phyloP scores from a whole-genome alignment of 2,329 filamentous ascomycete species.

The Xylaria sp. region DNA sequence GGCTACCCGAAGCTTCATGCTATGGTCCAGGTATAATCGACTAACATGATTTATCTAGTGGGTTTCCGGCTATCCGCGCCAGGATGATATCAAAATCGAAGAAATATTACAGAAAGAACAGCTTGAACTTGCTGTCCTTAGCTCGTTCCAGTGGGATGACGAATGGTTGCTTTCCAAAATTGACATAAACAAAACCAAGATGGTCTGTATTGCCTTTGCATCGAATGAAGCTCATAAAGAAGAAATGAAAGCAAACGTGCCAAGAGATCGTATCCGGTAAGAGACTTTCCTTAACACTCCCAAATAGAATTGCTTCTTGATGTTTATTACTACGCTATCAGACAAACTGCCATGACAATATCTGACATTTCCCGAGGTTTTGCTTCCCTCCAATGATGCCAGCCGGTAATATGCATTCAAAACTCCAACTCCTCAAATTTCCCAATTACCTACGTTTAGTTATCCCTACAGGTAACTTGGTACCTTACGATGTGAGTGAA shows the following conservation, averaged over 20 bases:
- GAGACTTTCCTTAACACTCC: not conserved
- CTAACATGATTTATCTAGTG: slow-evolving; percentile 55
- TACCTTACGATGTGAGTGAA: slow-evolving; percentile 71
- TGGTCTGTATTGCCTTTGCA: slow-evolving; percentile 70
- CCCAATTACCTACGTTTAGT: slow-evolving; percentile 78
- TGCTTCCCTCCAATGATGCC: slow-evolving; percentile 87
- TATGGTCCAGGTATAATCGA: not conserved
- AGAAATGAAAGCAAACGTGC: slow-evolving; percentile 61
- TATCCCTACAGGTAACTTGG: slow-evolving; percentile 87
- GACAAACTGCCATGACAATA: not conserved
- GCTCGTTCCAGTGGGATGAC: slow-evolving; percentile 87
- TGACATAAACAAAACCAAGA: slow-evolving; percentile 67
- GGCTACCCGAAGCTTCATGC: not conserved
- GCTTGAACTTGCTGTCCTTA: slow-evolving; percentile 81
- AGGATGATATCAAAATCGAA: slow-evolving; percentile 85
- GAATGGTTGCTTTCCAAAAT: slow-evolving; percentile 82
- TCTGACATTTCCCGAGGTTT: slow-evolving; percentile 54
- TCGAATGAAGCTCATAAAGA: slow-evolving; percentile 62
- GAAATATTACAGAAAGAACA: slow-evolving; percentile 75
- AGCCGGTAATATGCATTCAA: slow-evolving; percentile 88
- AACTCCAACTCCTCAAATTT: slow-evolving; percentile 90
- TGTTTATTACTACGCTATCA: not conserved
- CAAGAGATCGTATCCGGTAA: slow-evolving; percentile 61
- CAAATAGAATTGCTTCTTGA: not conserved
- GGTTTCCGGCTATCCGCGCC: slow-evolving; percentile 70